A percentile compares a stretch with the other conserved stretches of the same genome.
Evolutionary conservation across 2,329 filamentous ascomycete species (phyloP).

Genomic region (Cladosporium sphaerospermum): DNA sequence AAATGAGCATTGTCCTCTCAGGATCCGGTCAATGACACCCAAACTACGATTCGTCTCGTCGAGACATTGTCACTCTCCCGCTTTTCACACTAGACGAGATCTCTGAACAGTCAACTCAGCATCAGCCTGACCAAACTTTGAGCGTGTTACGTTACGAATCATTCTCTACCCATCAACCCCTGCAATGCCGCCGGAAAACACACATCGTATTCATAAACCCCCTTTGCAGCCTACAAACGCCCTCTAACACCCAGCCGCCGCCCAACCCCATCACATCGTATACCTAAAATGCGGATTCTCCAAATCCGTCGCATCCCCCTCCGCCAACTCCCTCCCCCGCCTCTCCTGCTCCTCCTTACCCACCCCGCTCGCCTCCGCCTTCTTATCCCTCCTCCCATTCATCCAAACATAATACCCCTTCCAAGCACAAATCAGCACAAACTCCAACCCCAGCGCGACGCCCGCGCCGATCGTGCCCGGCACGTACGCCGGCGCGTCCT

Average conservation of each 20-base stretch:
- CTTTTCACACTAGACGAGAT: too few relatives aligned
- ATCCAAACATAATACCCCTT: slow-evolving; percentile 36
- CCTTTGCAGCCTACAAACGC: too few relatives aligned
- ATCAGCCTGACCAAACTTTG: too few relatives aligned
- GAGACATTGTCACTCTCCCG: too few relatives aligned
- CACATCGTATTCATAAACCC: too few relatives aligned
- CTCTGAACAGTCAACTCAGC: too few relatives aligned
- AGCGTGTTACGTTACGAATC: too few relatives aligned
- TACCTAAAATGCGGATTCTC: slow-evolving; percentile 27
- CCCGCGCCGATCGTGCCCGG: slow-evolving; percentile 38
- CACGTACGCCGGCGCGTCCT: slow-evolving; percentile 41
- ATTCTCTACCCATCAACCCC: too few relatives aligned
- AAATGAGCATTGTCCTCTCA: too few relatives aligned
- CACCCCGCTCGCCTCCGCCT: slow-evolving; percentile 21
- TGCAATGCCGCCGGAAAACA: too few relatives aligned
- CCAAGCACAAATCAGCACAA: slow-evolving; percentile 36
- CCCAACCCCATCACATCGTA: slow-evolving; percentile 14
- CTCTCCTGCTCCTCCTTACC: slow-evolving; percentile 55
- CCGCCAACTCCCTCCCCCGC: slow-evolving; percentile 61
- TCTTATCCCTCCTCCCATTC: slow-evolving; percentile 29
- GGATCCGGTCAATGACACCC: too few relatives aligned
- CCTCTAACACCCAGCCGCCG: not conserved
- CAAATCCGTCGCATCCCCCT: slow-evolving; percentile 65
- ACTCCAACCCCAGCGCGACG: slow-evolving; percentile 28
- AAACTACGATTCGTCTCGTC: too few relatives aligned